Evolutionary conservation across 371 early-diverging fungal species (phyloP).

Genomic region (Caulochytrium protostelioides): DNA sequence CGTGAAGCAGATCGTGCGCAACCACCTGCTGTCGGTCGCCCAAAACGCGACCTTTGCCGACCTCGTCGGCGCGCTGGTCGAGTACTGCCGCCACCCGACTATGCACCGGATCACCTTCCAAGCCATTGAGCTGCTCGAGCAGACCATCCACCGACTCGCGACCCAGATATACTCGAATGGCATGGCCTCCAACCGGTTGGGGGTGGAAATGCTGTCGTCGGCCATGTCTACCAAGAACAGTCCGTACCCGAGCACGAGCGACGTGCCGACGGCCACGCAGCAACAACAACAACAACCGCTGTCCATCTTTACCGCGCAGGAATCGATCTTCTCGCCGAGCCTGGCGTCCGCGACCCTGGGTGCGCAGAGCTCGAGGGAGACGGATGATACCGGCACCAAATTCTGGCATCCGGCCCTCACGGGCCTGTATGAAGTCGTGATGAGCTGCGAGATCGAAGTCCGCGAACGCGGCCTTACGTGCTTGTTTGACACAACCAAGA

Average conservation of each 20-base stretch:
- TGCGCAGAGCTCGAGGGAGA: too few species aligned
- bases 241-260: too few species aligned
- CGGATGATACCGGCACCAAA: slow-evolving; percentile 42
- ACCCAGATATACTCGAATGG: too few species aligned
- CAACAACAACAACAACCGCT: not conserved
- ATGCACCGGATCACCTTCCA: slow-evolving; percentile 19
- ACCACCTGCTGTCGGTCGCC: slow-evolving; percentile 20
- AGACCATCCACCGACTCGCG: slow-evolving; percentile 1
- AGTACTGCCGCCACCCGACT: slow-evolving; percentile 26
- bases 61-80: slow-evolving; percentile 22
- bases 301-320: too few species aligned
- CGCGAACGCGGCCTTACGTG: slow-evolving; percentile 53
- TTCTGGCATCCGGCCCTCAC: slow-evolving; percentile 69
- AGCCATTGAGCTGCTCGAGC: slow-evolving; percentile 8
- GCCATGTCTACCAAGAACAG: too few species aligned
- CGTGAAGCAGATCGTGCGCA: slow-evolving; percentile 18
- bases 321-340: too few species aligned
- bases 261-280: not conserved
- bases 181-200: too few species aligned
- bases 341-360: too few species aligned
- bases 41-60: slow-evolving; percentile 22
- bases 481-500: slow-evolving; percentile 56
- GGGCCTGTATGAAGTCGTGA: slow-evolving; percentile 63
- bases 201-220: too few species aligned
- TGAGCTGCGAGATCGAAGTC: slow-evolving; percentile 77